These are phyloP conservation scores for Citrus maxima DNA, from an alignment of 345 rosid genomes.

Conservation along the genomic window DNA sequence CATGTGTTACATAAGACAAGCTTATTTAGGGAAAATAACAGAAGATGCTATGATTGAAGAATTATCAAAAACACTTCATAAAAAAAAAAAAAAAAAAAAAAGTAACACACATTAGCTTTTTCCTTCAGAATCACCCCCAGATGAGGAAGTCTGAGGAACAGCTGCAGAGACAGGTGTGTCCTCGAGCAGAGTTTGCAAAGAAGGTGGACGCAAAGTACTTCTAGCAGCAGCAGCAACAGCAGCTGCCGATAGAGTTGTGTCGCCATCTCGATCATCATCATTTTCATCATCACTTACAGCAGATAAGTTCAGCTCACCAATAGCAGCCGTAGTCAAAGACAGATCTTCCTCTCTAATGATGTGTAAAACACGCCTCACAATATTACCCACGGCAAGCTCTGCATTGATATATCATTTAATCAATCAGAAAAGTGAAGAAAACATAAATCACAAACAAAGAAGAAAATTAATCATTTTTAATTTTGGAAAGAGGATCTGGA, in stretches of 20 bases:
- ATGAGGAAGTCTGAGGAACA: constrained; percentile 70
- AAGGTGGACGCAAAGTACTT: constrained; percentile 88
- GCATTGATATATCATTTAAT: constrained; percentile 29
- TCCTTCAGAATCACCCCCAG: constrained; percentile 99
- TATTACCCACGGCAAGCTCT: constrained; percentile 99
- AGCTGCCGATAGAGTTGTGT: constrained; percentile 76
- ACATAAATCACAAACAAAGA: neutral
- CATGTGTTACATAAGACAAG: neutral
- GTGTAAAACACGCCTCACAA: constrained; percentile 92
- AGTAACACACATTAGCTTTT: constrained; percentile 69
- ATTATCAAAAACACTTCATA: neutral
- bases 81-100: too few species aligned
- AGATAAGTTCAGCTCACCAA: constrained; percentile 65
- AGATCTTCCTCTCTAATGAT: constrained; percentile 96
- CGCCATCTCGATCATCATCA: constrained; percentile 49
- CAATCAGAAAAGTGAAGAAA: neutral
- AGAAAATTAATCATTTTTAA: neutral
- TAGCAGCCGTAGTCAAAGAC: constrained; percentile 70
- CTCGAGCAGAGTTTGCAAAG: constrained; percentile 88
- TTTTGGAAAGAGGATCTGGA: neutral
- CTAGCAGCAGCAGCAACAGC: constrained; percentile 91
- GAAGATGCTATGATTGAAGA: constrained; percentile 2
- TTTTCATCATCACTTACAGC: constrained; percentile 80
- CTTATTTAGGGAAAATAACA: neutral
- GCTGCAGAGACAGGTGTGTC: constrained; percentile 68